Evolutionary conservation across 352 stramenopile species (phyloP).

Genomic region (Globisporangium paroecandrum): DNA sequence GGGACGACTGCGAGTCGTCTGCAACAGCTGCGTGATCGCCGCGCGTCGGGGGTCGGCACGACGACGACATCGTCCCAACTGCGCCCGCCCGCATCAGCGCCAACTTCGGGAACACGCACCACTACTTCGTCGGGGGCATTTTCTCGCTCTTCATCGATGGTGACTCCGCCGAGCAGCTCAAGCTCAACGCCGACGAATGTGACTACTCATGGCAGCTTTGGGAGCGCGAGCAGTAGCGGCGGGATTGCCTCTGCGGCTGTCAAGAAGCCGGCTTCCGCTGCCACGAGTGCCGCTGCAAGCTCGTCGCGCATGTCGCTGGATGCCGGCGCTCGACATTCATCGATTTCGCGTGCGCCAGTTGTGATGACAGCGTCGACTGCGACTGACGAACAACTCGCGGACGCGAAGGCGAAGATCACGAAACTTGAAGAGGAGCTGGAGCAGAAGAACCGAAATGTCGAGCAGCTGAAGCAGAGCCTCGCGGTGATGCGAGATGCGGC

Average conservation of each 20-base stretch:
- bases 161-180: slow-evolving; percentile 12
- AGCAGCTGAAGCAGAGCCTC: slow-evolving; percentile 67
- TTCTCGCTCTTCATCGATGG: slow-evolving; percentile 15
- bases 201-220: slow-evolving; percentile 13
- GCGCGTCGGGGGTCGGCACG: slow-evolving; percentile 23
- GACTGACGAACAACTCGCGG: slow-evolving; percentile 44
- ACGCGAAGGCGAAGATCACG: slow-evolving; percentile 44
- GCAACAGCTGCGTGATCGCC: slow-evolving; percentile 32
- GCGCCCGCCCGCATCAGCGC: slow-evolving; percentile 11
- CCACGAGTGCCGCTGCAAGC: slow-evolving; percentile 3
- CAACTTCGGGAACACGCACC: slow-evolving; percentile 14
- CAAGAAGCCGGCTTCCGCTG: slow-evolving; percentile 16
- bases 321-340: background rate
- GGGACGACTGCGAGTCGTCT: slow-evolving; percentile 22
- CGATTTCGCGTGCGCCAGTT: slow-evolving; percentile 17
- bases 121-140: slow-evolving; percentile 5
- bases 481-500: slow-evolving; percentile 41
- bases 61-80: slow-evolving; percentile 9
- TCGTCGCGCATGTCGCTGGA: slow-evolving; percentile 32
- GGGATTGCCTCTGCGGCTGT: slow-evolving; percentile 11
- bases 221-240: background rate
- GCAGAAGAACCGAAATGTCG: slow-evolving; percentile 60
- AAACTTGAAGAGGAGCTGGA: slow-evolving; percentile 71
- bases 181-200: slow-evolving; percentile 1
- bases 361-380: slow-evolving; percentile 9